Percentiles rank a stretch among this genome's conserved stretches.
These are phyloP conservation scores for Phytomonas francai DNA, from an alignment of 208 protist genomes.

Conservation along the genomic window DNA sequence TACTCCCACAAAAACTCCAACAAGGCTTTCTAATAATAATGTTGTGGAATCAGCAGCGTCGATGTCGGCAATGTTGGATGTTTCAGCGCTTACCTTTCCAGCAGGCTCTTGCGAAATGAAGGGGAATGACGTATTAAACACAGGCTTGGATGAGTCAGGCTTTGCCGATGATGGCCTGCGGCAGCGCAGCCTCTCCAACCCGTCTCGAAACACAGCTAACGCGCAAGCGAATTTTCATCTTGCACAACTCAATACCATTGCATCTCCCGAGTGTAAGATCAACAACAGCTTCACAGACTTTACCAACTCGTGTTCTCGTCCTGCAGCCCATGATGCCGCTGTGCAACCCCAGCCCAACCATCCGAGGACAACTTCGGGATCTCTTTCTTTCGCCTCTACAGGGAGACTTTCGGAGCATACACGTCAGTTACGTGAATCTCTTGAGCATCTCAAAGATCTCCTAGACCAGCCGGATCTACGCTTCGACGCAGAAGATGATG, in stretches of 20 bases:
- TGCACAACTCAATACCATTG: neutral
- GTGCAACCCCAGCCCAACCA: neutral
- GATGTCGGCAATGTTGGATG: neutral
- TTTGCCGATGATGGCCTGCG: neutral
- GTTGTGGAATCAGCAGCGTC: neutral
- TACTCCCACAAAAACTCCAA: neutral
- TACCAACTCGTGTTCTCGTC: neutral
- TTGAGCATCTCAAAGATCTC: constrained; percentile 30
- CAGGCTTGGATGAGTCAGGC: neutral
- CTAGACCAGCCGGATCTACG: constrained; percentile 20
- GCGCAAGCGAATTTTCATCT: neutral
- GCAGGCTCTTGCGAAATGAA: neutral
- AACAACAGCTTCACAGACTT: neutral
- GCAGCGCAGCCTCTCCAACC: neutral
- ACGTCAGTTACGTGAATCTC: constrained; percentile 31
- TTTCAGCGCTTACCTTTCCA: neutral
- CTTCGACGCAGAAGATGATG: constrained; percentile 11
- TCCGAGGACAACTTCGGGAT: neutral
- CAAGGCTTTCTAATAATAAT: neutral
- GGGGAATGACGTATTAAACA: neutral
- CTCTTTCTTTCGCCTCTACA: neutral
- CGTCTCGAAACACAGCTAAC: neutral
- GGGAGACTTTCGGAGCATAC: constrained; percentile 22
- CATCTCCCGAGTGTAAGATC: neutral
- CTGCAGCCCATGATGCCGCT: neutral